A percentile compares a stretch with the other conserved stretches of the same genome.
Evolutionary conservation across 2,329 filamentous ascomycete genomes (phyloP).

Genomic region (Capronia americana): DNA sequence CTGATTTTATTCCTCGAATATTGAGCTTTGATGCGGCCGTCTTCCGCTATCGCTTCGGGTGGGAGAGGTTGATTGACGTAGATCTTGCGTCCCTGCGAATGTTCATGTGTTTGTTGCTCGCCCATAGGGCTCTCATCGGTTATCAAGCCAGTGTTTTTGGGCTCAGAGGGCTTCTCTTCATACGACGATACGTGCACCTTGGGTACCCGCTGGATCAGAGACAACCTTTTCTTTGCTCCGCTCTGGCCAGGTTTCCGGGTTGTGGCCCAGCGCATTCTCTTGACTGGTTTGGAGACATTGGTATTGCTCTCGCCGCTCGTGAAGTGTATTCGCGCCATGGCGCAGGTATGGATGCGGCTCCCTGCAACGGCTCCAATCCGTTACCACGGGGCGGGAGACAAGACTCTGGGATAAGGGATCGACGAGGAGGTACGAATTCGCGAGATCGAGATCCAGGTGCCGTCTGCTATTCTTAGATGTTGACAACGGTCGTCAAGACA

Average conservation of each 20-base stretch:
- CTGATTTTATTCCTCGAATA: conserved; percentile 95
- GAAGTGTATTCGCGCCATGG: conserved; percentile 38
- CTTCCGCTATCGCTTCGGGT: conserved; percentile 74
- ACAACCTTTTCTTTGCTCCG: conserved; percentile 78
- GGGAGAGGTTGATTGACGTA: conserved; percentile 90
- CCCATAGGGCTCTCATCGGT: conserved; percentile 35
- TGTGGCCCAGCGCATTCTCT: conserved; percentile 95
- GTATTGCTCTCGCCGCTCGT: conserved; percentile 51
- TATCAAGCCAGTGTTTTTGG: conserved; percentile 44
- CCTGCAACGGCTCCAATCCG: conserved; percentile 11
- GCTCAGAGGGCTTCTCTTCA: conserved; percentile 49
- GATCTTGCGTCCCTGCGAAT: conserved; percentile 62
- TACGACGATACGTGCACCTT: conserved; percentile 67
- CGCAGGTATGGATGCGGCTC: background rate
- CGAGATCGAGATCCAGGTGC: background rate
- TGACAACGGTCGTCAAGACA: conserved; percentile 19
- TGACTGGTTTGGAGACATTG: conserved; percentile 67
- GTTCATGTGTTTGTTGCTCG: conserved; percentile 41
- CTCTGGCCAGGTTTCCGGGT: conserved; percentile 79
- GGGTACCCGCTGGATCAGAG: conserved; percentile 78
- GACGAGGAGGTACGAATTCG: background rate
- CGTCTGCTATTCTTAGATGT: conserved; percentile 12
- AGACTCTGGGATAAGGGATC: background rate
- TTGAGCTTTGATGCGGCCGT: conserved; percentile 72
- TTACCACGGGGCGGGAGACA: conserved; percentile 1